Evolutionary conservation across 495 filamentous ascomycete genomes (phyloP), one percentile per base, ranked within the genome.

Genomic region (Hypoxylon fragiforme): DNA sequence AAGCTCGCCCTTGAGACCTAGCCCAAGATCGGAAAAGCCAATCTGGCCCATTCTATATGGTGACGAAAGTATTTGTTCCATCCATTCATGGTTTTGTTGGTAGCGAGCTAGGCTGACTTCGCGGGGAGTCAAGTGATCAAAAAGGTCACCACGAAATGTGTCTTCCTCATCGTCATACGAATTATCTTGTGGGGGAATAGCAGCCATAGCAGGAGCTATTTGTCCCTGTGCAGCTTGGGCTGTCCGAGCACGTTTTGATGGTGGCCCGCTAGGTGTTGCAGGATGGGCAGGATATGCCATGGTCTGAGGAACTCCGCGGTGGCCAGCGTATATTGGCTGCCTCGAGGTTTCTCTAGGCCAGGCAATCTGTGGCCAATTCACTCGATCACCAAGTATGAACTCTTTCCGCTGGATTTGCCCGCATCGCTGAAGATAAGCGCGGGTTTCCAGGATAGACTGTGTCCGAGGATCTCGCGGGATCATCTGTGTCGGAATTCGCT

Each of bases 71-170:
- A 98, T 84, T 71, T 98, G 92, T 63, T 96, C 94, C 88, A 97
- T 95, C 94, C 92, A 97, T 69, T 96, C 91, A 59, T 97, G 94
- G 63, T 98, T 94, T 62, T 96, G 94, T 55, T 84, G 86, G 65
- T 95, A 98, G 38, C 94, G 78, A 60, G 83, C 81, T 54, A 85
- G 75, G 60, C 89, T 92, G 57, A 97, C 85, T 51, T 97, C 94
- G 5, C 91, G 85, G 13, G 92, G 91, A 0, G 87, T 92, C 28
- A 95, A 73, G 41, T 90, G 79, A 62, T 98, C 94, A 63, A 98
- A 85, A 62, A 88, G 77, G 63, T 98, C 94, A 12, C 91, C 91
- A 1, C 85, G 79, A 3, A 85, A 85, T 2, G 87, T 85, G 59
- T 95, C 91, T 67, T 97, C 94, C 44, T 92, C 89, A 54, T 97